Evolutionary conservation across 2,329 filamentous ascomycete species (phyloP).

Genomic region (Stagonosporopsis chrysanthemi): DNA sequence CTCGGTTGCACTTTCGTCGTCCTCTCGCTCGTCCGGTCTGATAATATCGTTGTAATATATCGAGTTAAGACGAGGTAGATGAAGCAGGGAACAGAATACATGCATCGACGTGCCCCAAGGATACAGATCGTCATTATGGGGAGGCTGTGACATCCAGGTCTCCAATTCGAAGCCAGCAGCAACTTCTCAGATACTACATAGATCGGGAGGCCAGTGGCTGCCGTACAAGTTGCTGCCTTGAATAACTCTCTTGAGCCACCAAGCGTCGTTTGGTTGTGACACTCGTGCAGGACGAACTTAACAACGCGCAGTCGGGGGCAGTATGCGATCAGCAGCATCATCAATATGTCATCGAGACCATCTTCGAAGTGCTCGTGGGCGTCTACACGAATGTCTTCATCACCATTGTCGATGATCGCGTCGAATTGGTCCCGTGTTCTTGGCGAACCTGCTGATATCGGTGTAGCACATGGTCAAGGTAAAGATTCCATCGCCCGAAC

Average conservation of each 20-base stretch:
- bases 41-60: conserved; percentile 18
- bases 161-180: conserved; percentile 16
- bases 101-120: not conserved
- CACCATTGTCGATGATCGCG: conserved; percentile 3
- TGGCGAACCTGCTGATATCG: not conserved
- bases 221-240: not conserved
- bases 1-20: not conserved
- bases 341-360: conserved; percentile 20
- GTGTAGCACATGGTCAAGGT: not conserved
- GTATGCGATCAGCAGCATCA: conserved; percentile 15
- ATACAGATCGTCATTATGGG: not conserved
- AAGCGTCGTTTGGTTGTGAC: conserved; percentile 4
- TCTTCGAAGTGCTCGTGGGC: conserved; percentile 15
- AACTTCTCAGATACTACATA: conserved; percentile 4
- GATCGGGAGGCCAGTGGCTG: conserved; percentile 11
- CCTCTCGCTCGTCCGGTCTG: not conserved
- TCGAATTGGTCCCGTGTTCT: conserved; percentile 7
- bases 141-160: conserved; percentile 16
- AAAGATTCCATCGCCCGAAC: not conserved
- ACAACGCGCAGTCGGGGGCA: conserved; percentile 17
- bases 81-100: conserved; percentile 7
- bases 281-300: conserved; percentile 14
- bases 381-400: not conserved
- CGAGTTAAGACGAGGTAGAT: conserved; percentile 14
- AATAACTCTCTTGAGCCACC: conserved; percentile 19